A percentile compares a stretch with the other conserved stretches of the same genome.
Conservation (phyloP, 352 stramenopile genomes). For the Globisporangium abappressorium region DNA sequence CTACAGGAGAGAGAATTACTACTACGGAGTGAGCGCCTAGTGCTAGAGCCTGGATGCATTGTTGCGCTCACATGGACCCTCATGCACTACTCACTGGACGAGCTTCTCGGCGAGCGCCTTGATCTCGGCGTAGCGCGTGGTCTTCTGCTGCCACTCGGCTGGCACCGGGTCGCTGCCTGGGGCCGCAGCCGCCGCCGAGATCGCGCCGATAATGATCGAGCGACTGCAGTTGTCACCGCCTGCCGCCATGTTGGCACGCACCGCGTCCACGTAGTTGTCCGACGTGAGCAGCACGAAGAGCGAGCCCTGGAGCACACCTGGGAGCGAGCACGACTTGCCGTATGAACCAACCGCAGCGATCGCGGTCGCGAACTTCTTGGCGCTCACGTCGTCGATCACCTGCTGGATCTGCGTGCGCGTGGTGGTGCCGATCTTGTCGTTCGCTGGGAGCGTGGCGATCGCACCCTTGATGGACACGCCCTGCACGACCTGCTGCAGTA, state of each 20-base stretch:
- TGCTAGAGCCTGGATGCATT: too few species aligned
- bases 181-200: constrained; percentile 30
- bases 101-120: constrained; percentile 39
- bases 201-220: constrained; percentile 57
- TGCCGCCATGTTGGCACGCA: constrained; percentile 54
- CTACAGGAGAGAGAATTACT: too few species aligned
- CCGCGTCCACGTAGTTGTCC: constrained; percentile 35
- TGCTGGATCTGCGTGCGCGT: constrained; percentile 38
- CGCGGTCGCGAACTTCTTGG: constrained; percentile 39
- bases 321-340: constrained; percentile 58
- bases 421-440: constrained; percentile 31
- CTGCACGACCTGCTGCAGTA: constrained; percentile 51
- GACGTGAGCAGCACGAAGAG: constrained; percentile 61
- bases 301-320: constrained; percentile 49
- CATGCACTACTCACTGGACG: constrained; percentile 16
- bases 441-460: constrained; percentile 32
- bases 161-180: constrained; percentile 29
- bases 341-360: constrained; percentile 44
- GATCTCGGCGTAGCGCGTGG: constrained; percentile 35
- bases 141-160: constrained; percentile 50
- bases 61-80: too few species aligned
- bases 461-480: constrained; percentile 34
- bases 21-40: too few species aligned
- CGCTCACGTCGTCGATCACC: constrained; percentile 43
- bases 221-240: constrained; percentile 74